Base-by-base conservation (phyloP, 306 rosid genomes). In the Castanea mollissima region DNA sequence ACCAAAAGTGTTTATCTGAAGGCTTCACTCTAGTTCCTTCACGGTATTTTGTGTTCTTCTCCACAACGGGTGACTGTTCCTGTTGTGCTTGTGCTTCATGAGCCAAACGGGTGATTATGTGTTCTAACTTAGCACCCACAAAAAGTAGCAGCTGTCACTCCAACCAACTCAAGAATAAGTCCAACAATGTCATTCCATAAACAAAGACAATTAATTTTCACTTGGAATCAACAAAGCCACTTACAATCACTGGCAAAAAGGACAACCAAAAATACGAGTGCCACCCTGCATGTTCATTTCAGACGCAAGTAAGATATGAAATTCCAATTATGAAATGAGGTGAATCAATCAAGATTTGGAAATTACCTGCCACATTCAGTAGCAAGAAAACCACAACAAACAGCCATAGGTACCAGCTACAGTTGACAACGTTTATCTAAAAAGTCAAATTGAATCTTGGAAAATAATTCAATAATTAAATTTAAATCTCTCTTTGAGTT, bases 71-170 rank as follows among this genome's bases (percentile, higher is more conserved):
- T 23, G 23, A 23, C 67, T n/a, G 78, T 38, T 38, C 46, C 78
- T 59, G 19, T 9, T 73, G 25, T 65, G 51, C 77, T 15, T 29
- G 27, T 10, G 85, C 80, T 25, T 84, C 99, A 68, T 86, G 91
- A 44, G 91, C 95, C 83, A 95, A 69, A 23, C 90, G 89, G 64
- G 85, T 83, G 4, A 95, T 95, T 78, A 94, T 83, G 75, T 91
- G 92, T 71, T 92, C 97, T 60, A 95, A 80, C 86, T 95, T 95
- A n/a, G 99, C 94, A 55, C 99, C 99, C 81, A 95, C 97, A 1
- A 92, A 94, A 75, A 92, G 92, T 27, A 95, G 85, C 83, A 95
- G 85, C 99, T 92, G 88, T 80, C 73, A 68, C 71, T 78, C 75
- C 80, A 52, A 23, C 55, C 58, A 78, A 27, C 67, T 71, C 69